Evolutionary conservation across 2,329 filamentous ascomycete species (phyloP).

Genomic region (Orbilia quercus): DNA sequence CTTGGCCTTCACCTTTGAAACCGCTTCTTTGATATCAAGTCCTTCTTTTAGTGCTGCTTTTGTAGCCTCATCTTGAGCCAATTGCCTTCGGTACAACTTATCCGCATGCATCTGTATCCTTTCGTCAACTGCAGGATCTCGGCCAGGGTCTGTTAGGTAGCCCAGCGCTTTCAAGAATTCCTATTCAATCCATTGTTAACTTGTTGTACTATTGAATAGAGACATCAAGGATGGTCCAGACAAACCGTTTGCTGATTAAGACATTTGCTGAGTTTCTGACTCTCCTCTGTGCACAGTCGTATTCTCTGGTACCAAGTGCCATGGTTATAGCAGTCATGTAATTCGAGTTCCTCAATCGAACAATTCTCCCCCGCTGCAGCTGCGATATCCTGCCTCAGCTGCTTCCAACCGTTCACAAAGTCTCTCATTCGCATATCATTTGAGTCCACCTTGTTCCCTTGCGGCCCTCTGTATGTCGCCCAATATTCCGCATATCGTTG

Average conservation of each 20-base stretch:
- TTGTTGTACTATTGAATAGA: not conserved
- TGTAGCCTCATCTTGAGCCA: constrained; percentile 81
- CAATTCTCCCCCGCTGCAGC: constrained; percentile 92
- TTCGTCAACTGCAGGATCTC: constrained; percentile 77
- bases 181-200: constrained; percentile 63
- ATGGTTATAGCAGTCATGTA: constrained; percentile 82
- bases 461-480: constrained; percentile 81
- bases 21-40: constrained; percentile 38
- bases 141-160: constrained; percentile 77
- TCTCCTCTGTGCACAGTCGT: constrained; percentile 83
- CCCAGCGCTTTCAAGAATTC: constrained; percentile 91
- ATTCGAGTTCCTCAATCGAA: constrained; percentile 82
- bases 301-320: constrained; percentile 76
- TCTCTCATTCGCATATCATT: constrained; percentile 83
- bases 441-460: constrained; percentile 68
- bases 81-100: constrained; percentile 85
- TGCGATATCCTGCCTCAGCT: constrained; percentile 80
- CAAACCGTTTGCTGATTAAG: constrained; percentile 85
- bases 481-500: constrained; percentile 86
- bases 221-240: constrained; percentile 24
- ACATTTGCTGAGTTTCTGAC: constrained; percentile 82
- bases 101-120: constrained; percentile 97
- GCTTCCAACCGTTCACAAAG: constrained; percentile 85
- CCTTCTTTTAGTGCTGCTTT: constrained; percentile 73
- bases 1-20: constrained; percentile 34